Evolutionary conservation across 345 rosid species (phyloP), one percentile per base, ranked within the genome.

Genomic region (Gossypium herbaceum): DNA sequence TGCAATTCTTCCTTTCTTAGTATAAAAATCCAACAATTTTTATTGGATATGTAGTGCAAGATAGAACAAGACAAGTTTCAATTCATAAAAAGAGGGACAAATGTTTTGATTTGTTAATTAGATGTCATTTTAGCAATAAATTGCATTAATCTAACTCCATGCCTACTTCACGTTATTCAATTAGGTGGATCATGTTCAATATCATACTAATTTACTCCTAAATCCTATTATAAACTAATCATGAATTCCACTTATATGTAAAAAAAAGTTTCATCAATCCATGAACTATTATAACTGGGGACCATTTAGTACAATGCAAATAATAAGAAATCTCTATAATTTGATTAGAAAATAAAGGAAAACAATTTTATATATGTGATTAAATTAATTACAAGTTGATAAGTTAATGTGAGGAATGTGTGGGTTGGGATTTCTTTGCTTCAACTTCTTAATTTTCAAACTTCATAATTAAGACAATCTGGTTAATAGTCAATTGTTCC

Each of bases 401-500:
- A 45, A 24, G 12, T 59, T 25, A 68, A 47, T 27, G 17, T 27
- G 3, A 20, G 45, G 29, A 64, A 13, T 61, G 7, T 16, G 34
- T 19, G n/a, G 78, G 65, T 76, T 57, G 83, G 54, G 65, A 59
- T 79, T 62, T 73, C 45, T 72, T 63, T 63, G 20, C 66, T 57
- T 64, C 70, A 76, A 22, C 76, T 73, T 81, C 81, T 79, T 44
- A 66, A 12, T 63, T 20, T 78, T 13, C 47, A 79, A 66, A 58
- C 86, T 81, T 86, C 58, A 1, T 65, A 51, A 81, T 74, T 67
- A 86, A 81, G 84, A 24, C 25, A 24, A 24, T 24, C 50, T 82
- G 70, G 85, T 74, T 81, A 54, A 75, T 51, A 79, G 84, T 76
- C 51, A 80, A 81, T 82, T 74, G 87, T 82, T 82, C 76, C 62